Evolutionary conservation across 495 filamentous ascomycete genomes (phyloP), one percentile per base, ranked within the genome.

Genomic region (Aspergillus homomorphus): DNA sequence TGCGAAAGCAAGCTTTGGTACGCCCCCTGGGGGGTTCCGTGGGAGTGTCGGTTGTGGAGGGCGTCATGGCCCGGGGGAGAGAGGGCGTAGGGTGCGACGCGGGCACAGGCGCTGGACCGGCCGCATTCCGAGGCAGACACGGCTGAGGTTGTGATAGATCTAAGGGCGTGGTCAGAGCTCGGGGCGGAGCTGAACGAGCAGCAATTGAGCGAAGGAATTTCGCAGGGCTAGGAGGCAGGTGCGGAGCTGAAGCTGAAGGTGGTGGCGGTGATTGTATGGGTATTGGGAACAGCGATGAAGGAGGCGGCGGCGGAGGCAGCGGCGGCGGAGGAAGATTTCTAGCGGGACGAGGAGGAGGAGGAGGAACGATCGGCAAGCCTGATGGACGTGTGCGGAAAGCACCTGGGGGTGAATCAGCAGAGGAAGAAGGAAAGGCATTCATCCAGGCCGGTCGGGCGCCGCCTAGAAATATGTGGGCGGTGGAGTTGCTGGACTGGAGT

Each of bases 371-470:
- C 20, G 51, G 12, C 28, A 23, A 23, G 18, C 4, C 9, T 10
- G 21, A 38, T 28, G 53, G 53, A 30, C 8, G 24, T 30, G 22
- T 23, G 21, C 21, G 21, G 21, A 54, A 51, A 21, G 56, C 12
- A 56, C 23, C 18, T 14, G 56, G 16, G 42, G 24, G 16, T 26
- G 52, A 44, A 38, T 24, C 46, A 28, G 22, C 22, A 44, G 38
- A 22, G 18, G 43, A 7, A 19, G 53, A 1, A 18, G 53, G 20
- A 38, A 33, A 33, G 28, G 33, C 45, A 57, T 55, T 22, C 80
- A 91, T 87, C 90, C 90, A 92, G 66, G 83, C 75, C 62, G 80
- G 87, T 66, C 84, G 84, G 57, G 76, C 75, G 45, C 83, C 80
- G 43, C 87, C 85, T 53, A 90, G 74, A 71, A 90, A 88, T 38